Conservation (phyloP, 768 basidiomycete genomes). For the Harrya chromipes region DNA sequence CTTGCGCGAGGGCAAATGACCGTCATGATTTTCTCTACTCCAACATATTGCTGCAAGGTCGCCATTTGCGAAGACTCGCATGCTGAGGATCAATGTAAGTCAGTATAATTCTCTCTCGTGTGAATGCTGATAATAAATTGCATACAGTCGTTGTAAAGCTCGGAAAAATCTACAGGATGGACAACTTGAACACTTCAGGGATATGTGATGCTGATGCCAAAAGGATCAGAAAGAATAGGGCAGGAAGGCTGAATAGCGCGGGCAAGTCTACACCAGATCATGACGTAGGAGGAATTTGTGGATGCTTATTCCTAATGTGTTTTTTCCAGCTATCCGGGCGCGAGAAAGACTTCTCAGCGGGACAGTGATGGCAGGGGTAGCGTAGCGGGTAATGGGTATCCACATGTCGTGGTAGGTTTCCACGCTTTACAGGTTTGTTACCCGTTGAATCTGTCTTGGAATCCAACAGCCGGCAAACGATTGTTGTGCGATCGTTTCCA, state of each 20-base stretch:
- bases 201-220: too few relatives aligned
- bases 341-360: conserved; percentile 14
- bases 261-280: not conserved
- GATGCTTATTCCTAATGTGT: conserved; percentile 15
- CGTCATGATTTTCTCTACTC: too few relatives aligned
- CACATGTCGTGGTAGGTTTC: conserved; percentile 15
- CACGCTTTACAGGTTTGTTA: not conserved
- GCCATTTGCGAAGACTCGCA: too few relatives aligned
- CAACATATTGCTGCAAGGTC: too few relatives aligned
- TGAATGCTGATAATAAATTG: not conserved
- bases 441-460: conserved; percentile 6
- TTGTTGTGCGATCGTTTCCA: not conserved
- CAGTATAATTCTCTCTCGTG: too few relatives aligned
- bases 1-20: not conserved
- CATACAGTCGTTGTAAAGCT: not conserved
- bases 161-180: not conserved
- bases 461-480: conserved; percentile 13
- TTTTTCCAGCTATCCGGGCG: conserved; percentile 16
- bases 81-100: not conserved
- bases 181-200: too few relatives aligned
- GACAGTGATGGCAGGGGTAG: conserved; percentile 13
- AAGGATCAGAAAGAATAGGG: too few relatives aligned
- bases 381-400: conserved; percentile 19
- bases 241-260: too few relatives aligned
- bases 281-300: not conserved